A percentile compares a stretch with the other conserved stretches of the same genome.
These are phyloP conservation scores for Colletotrichum shisoi DNA, from an alignment of 2,329 filamentous ascomycete genomes.

Conservation along the genomic window DNA sequence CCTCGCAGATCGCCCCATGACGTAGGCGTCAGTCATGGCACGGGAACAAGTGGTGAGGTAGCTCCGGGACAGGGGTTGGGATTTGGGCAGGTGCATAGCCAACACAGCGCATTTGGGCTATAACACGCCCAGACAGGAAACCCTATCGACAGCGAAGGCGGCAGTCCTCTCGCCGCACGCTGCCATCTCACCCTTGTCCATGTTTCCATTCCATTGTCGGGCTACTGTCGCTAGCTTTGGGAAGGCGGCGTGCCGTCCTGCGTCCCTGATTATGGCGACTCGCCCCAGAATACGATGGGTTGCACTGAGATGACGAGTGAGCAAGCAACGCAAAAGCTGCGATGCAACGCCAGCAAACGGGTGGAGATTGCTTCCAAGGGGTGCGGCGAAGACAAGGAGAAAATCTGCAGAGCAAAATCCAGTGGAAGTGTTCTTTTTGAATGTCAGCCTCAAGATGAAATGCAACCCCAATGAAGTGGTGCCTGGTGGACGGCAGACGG, in stretches of 20 bases:
- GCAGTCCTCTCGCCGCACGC: constrained; percentile 23
- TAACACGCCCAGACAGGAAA: constrained; percentile 26
- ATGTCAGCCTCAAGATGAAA: constrained; percentile 31
- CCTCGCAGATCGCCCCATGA: constrained; percentile 33
- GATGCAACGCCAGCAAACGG: constrained; percentile 30
- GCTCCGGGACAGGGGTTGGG: constrained; percentile 32
- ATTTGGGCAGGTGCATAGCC: constrained; percentile 31
- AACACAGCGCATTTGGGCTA: constrained; percentile 33
- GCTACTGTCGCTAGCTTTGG: background rate
- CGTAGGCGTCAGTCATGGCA: constrained; percentile 34
- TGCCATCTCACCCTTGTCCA: constrained; percentile 23
- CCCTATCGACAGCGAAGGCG: constrained; percentile 25
- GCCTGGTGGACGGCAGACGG: constrained; percentile 25
- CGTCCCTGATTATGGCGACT: constrained; percentile 15
- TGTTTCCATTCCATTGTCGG: constrained; percentile 31
- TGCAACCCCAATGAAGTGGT: constrained; percentile 25
- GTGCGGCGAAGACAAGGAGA: constrained; percentile 6
- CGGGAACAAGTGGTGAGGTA: constrained; percentile 33
- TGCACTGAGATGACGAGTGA: constrained; percentile 19
- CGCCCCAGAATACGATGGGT: constrained; percentile 20
- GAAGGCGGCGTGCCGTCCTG: constrained; percentile 1
- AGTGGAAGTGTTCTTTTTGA: constrained; percentile 32
- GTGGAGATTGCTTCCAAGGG: background rate
- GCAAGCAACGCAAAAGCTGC: constrained; percentile 18
- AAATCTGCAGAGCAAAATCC: constrained; percentile 3